These are phyloP conservation scores for Pezicula rhizophila DNA, from an alignment of 2,329 filamentous ascomycete genomes.

Conservation along the genomic window DNA sequence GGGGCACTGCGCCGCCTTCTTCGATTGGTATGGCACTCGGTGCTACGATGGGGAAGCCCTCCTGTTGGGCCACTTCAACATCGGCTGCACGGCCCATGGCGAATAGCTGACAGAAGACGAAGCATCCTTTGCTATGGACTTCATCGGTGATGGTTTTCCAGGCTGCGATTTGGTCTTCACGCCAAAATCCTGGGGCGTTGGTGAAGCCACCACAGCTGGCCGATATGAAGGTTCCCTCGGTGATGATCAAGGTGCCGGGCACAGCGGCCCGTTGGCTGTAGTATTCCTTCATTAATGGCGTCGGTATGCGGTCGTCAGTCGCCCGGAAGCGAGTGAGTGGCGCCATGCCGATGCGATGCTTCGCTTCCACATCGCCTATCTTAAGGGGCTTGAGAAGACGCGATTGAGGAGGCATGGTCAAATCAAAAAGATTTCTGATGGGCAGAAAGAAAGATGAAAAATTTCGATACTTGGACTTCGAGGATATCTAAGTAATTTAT, in stretches of 20 bases:
- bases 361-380: constrained; percentile 32
- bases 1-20: constrained; percentile 5
- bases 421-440: no score
- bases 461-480: no score
- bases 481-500: no score
- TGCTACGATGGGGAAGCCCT: constrained; percentile 11
- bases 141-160: constrained; percentile 57
- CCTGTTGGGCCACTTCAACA: constrained; percentile 3
- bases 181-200: constrained; percentile 53
- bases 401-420: not conserved
- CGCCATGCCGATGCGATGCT: constrained; percentile 41
- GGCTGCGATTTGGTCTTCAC: constrained; percentile 44
- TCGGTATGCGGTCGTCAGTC: constrained; percentile 39
- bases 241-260: constrained; percentile 48
- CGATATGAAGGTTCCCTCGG: constrained; percentile 43
- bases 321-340: constrained; percentile 40
- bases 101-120: constrained; percentile 58
- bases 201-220: constrained; percentile 38
- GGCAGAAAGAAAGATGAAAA: no score
- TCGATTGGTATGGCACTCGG: constrained; percentile 7
- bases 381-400: constrained; percentile 31
- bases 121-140: constrained; percentile 55
- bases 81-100: constrained; percentile 50
- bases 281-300: constrained; percentile 38
- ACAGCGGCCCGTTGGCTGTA: constrained; percentile 44